Evolutionary conservation across 768 basidiomycete genomes (phyloP).

Genomic region (Flagelloscypha sp.): DNA sequence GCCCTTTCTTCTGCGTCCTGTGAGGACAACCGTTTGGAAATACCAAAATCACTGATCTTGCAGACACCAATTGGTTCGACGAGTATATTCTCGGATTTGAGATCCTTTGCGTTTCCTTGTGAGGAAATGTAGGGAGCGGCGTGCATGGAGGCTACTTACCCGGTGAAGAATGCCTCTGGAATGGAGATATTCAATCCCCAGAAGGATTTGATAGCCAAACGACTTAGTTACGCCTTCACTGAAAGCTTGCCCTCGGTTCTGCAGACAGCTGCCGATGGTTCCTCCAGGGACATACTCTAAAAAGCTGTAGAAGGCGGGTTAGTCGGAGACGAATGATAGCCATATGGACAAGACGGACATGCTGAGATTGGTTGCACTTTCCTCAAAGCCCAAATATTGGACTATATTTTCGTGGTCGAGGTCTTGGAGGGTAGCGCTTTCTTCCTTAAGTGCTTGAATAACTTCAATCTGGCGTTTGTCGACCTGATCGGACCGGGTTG

Average conservation of each 20-base stretch:
- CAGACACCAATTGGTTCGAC: slow-evolving; percentile 78
- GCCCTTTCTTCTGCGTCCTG: slow-evolving; percentile 60
- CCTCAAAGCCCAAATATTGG: slow-evolving; percentile 84
- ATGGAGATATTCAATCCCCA: slow-evolving; percentile 84
- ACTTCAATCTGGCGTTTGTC: slow-evolving; percentile 58
- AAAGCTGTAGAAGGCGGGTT: slow-evolving; percentile 59
- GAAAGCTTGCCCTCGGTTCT: slow-evolving; percentile 71
- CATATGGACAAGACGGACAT: slow-evolving; percentile 45
- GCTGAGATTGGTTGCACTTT: slow-evolving; percentile 63
- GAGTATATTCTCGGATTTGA: slow-evolving; percentile 93
- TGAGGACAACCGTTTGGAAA: slow-evolving; percentile 78
- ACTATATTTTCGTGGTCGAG: slow-evolving; percentile 90
- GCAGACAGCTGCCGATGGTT: slow-evolving; percentile 73
- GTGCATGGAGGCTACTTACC: slow-evolving; percentile 35
- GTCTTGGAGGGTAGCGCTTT: slow-evolving; percentile 79
- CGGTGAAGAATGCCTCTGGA: slow-evolving; percentile 78
- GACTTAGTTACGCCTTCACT: slow-evolving; percentile 77
- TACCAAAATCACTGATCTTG: slow-evolving; percentile 96
- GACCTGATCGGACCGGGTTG: slow-evolving; percentile 60
- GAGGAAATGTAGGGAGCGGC: too few relatives aligned
- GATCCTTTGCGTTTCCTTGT: slow-evolving; percentile 44
- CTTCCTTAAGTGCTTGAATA: slow-evolving; percentile 75
- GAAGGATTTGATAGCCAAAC: slow-evolving; percentile 80
- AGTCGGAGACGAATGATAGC: slow-evolving; percentile 1
- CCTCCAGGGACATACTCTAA: slow-evolving; percentile 95